phyloP scores from a whole-genome alignment of 176 grass and related monocot genomes.

The Oryza glaberrima region DNA sequence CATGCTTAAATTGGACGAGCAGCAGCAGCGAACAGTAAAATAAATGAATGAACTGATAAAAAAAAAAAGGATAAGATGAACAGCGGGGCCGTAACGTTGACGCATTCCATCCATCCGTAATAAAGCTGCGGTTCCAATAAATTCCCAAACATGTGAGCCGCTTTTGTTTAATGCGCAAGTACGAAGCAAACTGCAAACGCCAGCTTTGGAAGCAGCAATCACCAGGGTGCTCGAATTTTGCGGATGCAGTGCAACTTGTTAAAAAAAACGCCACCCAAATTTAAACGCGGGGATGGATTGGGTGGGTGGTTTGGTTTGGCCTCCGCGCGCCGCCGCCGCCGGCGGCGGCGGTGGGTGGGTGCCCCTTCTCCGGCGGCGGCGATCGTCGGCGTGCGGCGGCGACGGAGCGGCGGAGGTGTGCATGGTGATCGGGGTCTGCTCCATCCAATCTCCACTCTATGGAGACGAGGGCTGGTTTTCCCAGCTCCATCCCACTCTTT shows the following conservation, averaged over 20 bases:
- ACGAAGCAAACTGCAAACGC: background rate
- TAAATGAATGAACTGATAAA: background rate
- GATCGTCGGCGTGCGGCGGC: too few relatives aligned
- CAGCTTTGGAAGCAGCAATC: constrained; percentile 2
- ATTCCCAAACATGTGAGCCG: background rate
- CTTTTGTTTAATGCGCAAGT: constrained; percentile 33
- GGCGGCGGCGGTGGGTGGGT: too few relatives aligned
- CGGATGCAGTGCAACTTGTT: background rate
- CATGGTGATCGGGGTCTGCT: too few relatives aligned
- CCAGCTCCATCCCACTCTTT: too few relatives aligned
- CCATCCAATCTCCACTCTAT: too few relatives aligned
- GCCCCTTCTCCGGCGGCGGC: too few relatives aligned
- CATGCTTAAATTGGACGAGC: too few relatives aligned
- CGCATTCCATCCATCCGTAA: constrained; percentile 23
- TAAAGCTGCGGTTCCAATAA: constrained; percentile 18
- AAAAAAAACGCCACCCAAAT: background rate
- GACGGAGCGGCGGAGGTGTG: too few relatives aligned
- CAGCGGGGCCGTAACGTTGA: constrained; percentile 40
- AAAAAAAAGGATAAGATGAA: background rate
- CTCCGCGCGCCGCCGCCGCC: too few relatives aligned
- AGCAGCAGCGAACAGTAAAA: background rate
- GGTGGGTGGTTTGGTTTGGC: too few relatives aligned
- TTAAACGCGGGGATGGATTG: background rate
- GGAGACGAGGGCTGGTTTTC: too few relatives aligned
- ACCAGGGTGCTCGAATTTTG: too few relatives aligned